Conservation (phyloP, 257 asterid species). For the Przewalskia tangutica region DNA sequence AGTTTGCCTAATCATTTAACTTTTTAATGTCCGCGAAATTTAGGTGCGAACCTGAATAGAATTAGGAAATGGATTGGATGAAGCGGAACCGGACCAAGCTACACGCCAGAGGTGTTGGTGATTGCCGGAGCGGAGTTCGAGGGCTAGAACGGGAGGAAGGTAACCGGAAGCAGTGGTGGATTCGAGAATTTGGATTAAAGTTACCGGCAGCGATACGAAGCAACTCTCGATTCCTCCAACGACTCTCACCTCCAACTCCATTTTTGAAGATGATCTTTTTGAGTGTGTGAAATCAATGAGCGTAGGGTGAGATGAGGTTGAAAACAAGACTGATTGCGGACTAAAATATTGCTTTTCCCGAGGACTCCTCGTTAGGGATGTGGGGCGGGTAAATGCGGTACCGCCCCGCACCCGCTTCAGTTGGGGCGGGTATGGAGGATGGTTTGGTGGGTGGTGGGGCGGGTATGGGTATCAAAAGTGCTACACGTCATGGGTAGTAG, state of each 20-base stretch:
- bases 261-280: not conserved
- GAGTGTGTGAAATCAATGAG: not conserved
- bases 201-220: slow-evolving; percentile 68
- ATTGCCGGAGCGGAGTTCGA: slow-evolving; percentile 49
- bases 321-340: not conserved
- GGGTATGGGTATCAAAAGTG: no score
- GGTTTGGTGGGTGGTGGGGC: no score
- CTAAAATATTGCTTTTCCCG: not conserved
- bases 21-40: not conserved
- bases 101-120: slow-evolving; percentile 47
- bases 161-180: slow-evolving; percentile 35
- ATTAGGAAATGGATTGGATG: slow-evolving; percentile 52
- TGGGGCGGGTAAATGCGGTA: no score
- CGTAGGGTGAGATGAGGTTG: not conserved
- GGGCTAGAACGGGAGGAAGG: slow-evolving; percentile 84
- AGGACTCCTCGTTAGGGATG: no score
- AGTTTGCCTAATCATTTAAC: not conserved
- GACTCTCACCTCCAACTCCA: slow-evolving; percentile 85
- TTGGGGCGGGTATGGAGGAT: no score
- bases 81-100: slow-evolving; percentile 90
- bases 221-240: slow-evolving; percentile 69
- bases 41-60: slow-evolving; percentile 58
- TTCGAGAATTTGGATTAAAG: slow-evolving; percentile 73
- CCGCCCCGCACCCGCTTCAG: no score
- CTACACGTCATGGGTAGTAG: no score